These are phyloP conservation scores for Tanacetum coccineum DNA, from an alignment of 129 eudicot genomes.

Conservation along the genomic window DNA sequence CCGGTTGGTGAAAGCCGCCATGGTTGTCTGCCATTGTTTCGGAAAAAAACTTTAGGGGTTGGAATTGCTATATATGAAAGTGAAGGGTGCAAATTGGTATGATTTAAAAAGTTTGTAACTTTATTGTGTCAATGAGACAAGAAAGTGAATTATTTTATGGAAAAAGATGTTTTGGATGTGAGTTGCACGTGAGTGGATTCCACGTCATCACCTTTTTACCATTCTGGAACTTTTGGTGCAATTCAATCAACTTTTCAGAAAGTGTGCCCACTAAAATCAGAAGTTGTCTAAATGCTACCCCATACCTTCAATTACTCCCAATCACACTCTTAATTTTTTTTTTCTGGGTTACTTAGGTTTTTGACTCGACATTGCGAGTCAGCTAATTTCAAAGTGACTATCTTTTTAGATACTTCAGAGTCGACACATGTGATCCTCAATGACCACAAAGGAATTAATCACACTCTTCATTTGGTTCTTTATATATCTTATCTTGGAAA, in stretches of 20 bases:
- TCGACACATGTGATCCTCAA: no score
- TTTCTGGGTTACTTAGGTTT: no score
- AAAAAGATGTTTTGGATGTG: conserved; percentile 34
- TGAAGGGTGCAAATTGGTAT: conserved; percentile 14
- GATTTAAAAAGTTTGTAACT: conserved; percentile 12
- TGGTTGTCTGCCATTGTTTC: neutral
- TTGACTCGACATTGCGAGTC: no score
- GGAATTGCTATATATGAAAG: conserved; percentile 19
- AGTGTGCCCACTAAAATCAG: conserved; percentile 29
- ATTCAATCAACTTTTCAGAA: conserved; percentile 31
- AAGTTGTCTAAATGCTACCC: conserved; percentile 23
- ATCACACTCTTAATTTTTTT: conserved; percentile 15
- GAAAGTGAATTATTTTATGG: conserved; percentile 26
- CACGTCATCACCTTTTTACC: conserved; percentile 21
- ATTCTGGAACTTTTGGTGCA: conserved; percentile 23
- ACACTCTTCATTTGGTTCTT: no score
- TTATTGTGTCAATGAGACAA: conserved; percentile 25
- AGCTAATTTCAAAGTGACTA: no score
- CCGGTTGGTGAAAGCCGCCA: no score
- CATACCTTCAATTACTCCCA: conserved; percentile 16
- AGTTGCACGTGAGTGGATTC: conserved; percentile 34
- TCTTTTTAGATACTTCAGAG: no score
- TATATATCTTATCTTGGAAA: no score
- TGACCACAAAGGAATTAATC: no score
- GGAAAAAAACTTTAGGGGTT: conserved; percentile 9